Evolutionary conservation across 129 eudicot species (phyloP), one percentile per base, ranked within the genome.

Genomic region (Saposhnikovia divaricata): DNA sequence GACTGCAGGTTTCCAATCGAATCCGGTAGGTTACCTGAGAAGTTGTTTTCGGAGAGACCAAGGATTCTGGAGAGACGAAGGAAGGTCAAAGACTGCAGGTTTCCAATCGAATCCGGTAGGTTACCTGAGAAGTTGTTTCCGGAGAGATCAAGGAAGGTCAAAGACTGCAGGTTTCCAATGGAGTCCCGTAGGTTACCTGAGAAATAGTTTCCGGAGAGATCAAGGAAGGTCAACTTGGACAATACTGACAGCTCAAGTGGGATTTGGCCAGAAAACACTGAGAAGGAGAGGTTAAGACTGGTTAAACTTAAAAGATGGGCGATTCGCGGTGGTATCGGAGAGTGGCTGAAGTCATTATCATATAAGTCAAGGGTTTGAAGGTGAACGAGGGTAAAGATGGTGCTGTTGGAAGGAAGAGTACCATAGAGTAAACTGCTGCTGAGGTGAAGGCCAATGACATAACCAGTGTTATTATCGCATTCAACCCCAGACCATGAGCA

Each of bases 341-440:
- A 81, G 66, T 27, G 2, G 2, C 5, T 19, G 70, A 81, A 81
- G 80, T 81, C 3, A 76, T 81, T 81, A 34, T 46, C 80, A 11
- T 42, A n/a, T 31, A 81, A 76, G 77, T 66, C 46, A 0, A 81
- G 84, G 2, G 1, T 42, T 23, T 45, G 80, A 23, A 81, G 80
- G 28, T 75, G 84, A 59, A 75, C 57, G 31, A 81, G 80, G 50
- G 9, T 31, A 45, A 81, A 81, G 76, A 81, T 66, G 25, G 23
- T 61, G 80, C 80, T 63, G 9, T 63, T 81, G 25, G 80, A 28
- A 16, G 2, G n/a, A 72, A 81, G 27, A 37, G 76, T 21, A 40
- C 21, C 55, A 87, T 57, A 14, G 21, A 81, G 80, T 2, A 76
- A 81, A 72, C 84, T 81, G 72, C 84, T 81, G 14, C 66, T 75